Evolutionary conservation across 179 eudicot genomes (phyloP).

Genomic region (Beta macrorhiza): DNA sequence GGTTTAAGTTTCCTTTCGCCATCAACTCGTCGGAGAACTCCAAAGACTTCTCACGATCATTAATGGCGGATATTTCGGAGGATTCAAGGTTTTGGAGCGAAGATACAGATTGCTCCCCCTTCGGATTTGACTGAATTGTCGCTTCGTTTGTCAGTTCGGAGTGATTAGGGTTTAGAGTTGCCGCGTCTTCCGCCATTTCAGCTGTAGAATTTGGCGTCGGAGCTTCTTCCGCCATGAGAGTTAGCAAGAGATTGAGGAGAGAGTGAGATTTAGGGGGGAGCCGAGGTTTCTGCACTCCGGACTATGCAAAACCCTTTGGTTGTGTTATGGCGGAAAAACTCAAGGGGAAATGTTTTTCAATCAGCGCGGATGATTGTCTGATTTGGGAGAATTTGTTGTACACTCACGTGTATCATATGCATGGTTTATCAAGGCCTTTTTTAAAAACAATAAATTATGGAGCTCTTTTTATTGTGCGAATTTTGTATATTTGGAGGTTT

Average conservation of each 20-base stretch:
- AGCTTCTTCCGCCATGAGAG: conserved; percentile 13
- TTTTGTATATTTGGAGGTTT: no score
- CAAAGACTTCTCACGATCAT: conserved; percentile 42
- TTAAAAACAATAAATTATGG: no score
- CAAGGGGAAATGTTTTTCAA: conserved; percentile 1
- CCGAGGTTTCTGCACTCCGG: background rate
- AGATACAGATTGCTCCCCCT: conserved; percentile 27
- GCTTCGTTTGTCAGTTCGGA: conserved; percentile 28
- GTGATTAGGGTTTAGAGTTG: conserved; percentile 12
- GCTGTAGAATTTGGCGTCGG: background rate
- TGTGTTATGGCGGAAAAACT: conserved; percentile 13
- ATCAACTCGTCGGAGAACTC: conserved; percentile 58
- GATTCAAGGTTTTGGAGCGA: conserved; percentile 35
- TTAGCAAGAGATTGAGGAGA: background rate
- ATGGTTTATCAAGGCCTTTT: no score
- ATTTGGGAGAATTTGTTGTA: background rate
- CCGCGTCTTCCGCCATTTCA: conserved; percentile 25
- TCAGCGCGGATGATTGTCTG: background rate
- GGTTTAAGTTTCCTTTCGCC: conserved; percentile 53
- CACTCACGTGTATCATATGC: no score
- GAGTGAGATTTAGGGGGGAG: background rate
- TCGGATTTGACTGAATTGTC: conserved; percentile 19
- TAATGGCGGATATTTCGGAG: conserved; percentile 27
- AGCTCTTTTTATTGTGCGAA: no score
- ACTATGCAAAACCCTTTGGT: conserved; percentile 5